Base-by-base conservation (phyloP, 352 stramenopile species). In the Pythium brachiatum region DNA sequence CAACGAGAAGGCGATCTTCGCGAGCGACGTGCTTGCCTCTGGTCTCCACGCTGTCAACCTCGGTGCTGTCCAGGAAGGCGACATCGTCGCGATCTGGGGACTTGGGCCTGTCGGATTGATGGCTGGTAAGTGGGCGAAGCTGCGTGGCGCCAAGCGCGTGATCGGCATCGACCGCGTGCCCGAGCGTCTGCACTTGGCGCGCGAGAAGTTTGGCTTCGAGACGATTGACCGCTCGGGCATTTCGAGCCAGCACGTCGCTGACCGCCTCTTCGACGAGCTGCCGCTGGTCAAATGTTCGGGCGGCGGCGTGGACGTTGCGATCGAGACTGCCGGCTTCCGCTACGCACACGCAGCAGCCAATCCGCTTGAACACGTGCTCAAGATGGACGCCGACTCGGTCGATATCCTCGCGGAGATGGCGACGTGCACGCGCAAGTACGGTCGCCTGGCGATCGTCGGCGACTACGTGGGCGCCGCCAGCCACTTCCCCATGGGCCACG, bases 1-100 rank as follows among this genome's bases (percentile, higher is more conserved):
- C 6, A 72, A 64, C 32, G 73, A 86, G 47, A 67, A 72, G 36
- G 77, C 73, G 15, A 59, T 86, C 29, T 78, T 84, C 34, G 62
- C 67, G 36, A 74, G 66, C 39, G 77, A 86, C 38, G 62, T 84
- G 3, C 50, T 82, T 21, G 44, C 64, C 21, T 70, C 77, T 3
- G 62, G 48, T 2, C 66, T 86, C 13, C 77, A 84, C 32, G 76
- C 64, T n/a, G 62, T 69, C 1, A 39, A 61, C 20, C 47, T 78
- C 23, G 77, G 73, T 5, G 51, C 62, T 12, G 73, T 83, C 32
- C 50, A 41, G 0, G 38, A 77, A 26, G 74, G 72, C n/a, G 72
- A 79, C 44, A 68, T 60, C 2, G 72, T 82, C 20, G 63, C 64
- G 2, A 65, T 82, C 29, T 82, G 72, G 69, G 74, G 74, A 1